These are phyloP conservation scores for Termitomyces sp. DNA, from an alignment of 768 basidiomycete species.

Conservation along the genomic window DNA sequence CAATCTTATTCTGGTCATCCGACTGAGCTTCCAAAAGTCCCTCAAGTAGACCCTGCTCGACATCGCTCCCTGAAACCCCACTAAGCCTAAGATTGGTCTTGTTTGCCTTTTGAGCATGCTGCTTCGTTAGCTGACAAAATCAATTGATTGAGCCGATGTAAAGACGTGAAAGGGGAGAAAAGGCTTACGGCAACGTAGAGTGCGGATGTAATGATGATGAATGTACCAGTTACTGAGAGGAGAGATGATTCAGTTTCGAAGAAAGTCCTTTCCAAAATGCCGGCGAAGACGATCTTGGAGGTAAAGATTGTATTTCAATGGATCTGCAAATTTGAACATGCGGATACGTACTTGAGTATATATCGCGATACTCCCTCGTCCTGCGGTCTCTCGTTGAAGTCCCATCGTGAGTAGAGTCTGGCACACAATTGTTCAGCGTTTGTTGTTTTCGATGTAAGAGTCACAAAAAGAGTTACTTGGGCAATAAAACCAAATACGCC, in stretches of 20 bases:
- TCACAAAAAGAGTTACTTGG: conserved; percentile 50
- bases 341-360: conserved; percentile 27
- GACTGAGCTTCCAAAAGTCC: not conserved
- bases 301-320: not conserved
- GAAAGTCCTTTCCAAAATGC: conserved; percentile 56
- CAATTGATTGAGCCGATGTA: not conserved
- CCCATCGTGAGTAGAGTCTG: conserved; percentile 54
- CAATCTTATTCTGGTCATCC: not conserved
- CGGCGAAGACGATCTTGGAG: conserved; percentile 59
- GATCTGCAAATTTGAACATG: too few species aligned
- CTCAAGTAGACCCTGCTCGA: conserved; percentile 10
- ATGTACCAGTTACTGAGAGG: conserved; percentile 55
- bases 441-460: conserved; percentile 2
- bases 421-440: not conserved
- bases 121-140: conserved; percentile 6
- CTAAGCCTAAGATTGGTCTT: conserved; percentile 2
- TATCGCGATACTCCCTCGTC: conserved; percentile 54
- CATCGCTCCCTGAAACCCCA: conserved; percentile 1
- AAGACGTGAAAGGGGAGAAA: not conserved
- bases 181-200: conserved; percentile 58
- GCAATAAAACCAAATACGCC: conserved; percentile 48
- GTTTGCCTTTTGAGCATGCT: not conserved
- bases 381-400: conserved; percentile 35
- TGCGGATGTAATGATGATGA: conserved; percentile 59
- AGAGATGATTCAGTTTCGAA: conserved; percentile 56